Evolutionary conservation across 306 rosid species (phyloP).

Genomic region (Canavalia ensiformis): DNA sequence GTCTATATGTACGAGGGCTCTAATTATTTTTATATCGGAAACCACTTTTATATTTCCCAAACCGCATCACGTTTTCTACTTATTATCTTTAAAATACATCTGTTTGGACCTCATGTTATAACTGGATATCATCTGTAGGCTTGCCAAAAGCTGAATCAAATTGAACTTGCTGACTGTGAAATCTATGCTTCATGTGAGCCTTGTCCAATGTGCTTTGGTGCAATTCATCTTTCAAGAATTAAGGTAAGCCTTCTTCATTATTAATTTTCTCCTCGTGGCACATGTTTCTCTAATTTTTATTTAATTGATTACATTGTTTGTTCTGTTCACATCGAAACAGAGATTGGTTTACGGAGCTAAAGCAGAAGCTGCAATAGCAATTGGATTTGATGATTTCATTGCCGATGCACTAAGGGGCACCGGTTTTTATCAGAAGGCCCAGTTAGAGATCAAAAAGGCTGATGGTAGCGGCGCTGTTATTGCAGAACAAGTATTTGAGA

Average conservation of each 20-base stretch:
- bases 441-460: constrained; percentile 86
- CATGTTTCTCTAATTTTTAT: not conserved
- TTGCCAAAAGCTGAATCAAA: constrained; percentile 79
- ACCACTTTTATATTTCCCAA: not conserved
- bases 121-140: constrained; percentile 59
- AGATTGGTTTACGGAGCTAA: constrained; percentile 91
- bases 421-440: constrained; percentile 72
- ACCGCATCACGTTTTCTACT: not conserved
- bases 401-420: constrained; percentile 91
- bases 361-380: constrained; percentile 88
- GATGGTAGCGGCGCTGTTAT: constrained; percentile 80
- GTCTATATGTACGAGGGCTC: not conserved
- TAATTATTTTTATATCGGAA: not conserved
- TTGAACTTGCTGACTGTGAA: constrained; percentile 84
- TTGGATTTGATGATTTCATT: constrained; percentile 83
- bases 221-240: constrained; percentile 86
- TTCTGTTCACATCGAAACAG: constrained; percentile 53
- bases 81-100: constrained; percentile 17
- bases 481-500: constrained; percentile 92
- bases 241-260: constrained; percentile 59
- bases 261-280: constrained; percentile 15
- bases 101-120: constrained; percentile 31
- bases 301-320: not conserved
- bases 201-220: constrained; percentile 98
- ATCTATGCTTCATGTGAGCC: constrained; percentile 97